A percentile compares a stretch with the other conserved stretches of the same genome.
Conservation (phyloP, 2,329 filamentous ascomycete genomes). For the Sporothrix globosa region DNA sequence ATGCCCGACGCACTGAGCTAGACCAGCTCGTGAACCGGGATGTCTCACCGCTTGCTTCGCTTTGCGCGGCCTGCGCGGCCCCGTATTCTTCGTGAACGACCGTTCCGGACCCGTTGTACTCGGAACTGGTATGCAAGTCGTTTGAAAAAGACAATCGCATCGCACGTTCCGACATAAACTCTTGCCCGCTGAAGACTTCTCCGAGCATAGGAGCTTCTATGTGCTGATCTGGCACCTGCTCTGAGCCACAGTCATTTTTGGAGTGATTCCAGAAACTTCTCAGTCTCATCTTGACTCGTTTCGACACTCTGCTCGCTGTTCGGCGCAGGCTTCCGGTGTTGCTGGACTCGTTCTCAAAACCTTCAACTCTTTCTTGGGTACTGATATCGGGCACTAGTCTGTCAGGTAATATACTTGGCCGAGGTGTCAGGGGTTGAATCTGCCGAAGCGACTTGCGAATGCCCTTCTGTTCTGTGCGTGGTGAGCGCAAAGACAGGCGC, state of each 20-base stretch:
- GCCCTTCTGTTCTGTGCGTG: conserved; percentile 42
- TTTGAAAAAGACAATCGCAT: conserved; percentile 24
- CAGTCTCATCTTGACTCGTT: conserved; percentile 30
- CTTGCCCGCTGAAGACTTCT: conserved; percentile 26
- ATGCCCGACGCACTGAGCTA: conserved; percentile 29
- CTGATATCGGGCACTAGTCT: not conserved
- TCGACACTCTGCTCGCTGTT: conserved; percentile 35
- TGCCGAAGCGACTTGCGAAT: conserved; percentile 31
- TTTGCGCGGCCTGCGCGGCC: not conserved
- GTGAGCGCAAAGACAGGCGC: conserved; percentile 42
- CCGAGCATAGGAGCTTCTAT: conserved; percentile 50
- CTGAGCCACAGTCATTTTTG: conserved; percentile 30
- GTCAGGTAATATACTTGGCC: conserved; percentile 2
- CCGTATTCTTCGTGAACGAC: not conserved
- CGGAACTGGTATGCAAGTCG: conserved; percentile 26
- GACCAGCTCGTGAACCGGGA: conserved; percentile 38
- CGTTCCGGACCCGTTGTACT: conserved; percentile 24
- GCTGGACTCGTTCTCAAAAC: not conserved
- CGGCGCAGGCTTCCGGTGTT: conserved; percentile 32
- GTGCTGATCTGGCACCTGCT: conserved; percentile 51
- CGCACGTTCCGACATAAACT: conserved; percentile 34
- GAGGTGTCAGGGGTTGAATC: not conserved
- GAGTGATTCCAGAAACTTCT: conserved; percentile 33
- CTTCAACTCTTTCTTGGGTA: not conserved
- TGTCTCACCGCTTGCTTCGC: conserved; percentile 28